These are phyloP conservation scores for Phytophthora fragariae DNA, from an alignment of 352 stramenopile species.

Conservation along the genomic window DNA sequence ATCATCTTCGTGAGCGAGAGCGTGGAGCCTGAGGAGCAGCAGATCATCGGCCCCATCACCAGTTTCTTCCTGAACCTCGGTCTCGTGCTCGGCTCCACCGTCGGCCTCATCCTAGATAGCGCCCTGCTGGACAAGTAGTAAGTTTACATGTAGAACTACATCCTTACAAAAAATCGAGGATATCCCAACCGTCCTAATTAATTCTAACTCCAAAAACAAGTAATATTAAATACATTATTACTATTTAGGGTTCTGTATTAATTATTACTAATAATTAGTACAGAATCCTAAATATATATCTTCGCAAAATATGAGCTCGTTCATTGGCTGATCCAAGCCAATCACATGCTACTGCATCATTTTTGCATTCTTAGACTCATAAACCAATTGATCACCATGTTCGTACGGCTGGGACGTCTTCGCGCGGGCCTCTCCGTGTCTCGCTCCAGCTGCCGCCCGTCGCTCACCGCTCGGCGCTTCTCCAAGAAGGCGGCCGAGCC, in stretches of 20 bases:
- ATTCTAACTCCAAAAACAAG: too few species aligned
- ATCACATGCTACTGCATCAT: too few species aligned
- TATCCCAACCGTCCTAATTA: background rate
- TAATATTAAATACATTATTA: too few species aligned
- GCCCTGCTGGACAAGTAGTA: slow-evolving; percentile 41
- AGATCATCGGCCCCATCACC: slow-evolving; percentile 73
- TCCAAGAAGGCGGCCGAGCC: slow-evolving; percentile 34
- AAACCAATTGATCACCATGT: slow-evolving; percentile 17
- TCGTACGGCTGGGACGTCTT: slow-evolving; percentile 30
- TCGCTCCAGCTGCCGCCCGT: background rate
- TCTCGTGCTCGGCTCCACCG: slow-evolving; percentile 72
- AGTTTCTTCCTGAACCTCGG: slow-evolving; percentile 88
- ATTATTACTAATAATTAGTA: too few species aligned
- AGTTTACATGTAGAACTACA: too few species aligned
- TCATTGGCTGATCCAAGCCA: too few species aligned
- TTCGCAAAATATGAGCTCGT: too few species aligned
- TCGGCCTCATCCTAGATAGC: slow-evolving; percentile 66
- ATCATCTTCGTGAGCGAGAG: slow-evolving; percentile 85
- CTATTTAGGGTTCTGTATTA: too few species aligned
- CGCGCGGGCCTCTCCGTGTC: background rate
- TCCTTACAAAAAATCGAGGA: too few species aligned
- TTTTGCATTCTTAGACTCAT: too few species aligned
- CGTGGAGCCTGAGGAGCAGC: slow-evolving; percentile 67
- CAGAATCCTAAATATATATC: too few species aligned
- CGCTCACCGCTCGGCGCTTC: slow-evolving; percentile 8